These are phyloP conservation scores for Metschnikowia borealis DNA, from an alignment of 805 yeast genomes.

Conservation along the genomic window DNA sequence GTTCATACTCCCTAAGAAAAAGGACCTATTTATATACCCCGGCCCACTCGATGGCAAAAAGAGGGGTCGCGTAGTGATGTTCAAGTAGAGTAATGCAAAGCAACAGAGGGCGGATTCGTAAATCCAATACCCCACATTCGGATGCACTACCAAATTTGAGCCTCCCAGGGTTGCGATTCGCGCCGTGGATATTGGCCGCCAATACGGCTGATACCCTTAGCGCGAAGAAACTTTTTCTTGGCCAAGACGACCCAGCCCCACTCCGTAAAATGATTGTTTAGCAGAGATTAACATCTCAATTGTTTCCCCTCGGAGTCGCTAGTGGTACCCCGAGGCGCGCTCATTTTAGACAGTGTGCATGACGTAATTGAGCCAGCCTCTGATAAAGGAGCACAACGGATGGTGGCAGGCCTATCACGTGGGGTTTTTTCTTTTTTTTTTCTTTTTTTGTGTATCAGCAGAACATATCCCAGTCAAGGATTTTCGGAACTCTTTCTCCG, in stretches of 20 bases:
- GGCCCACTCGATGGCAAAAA: background rate
- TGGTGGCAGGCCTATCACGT: background rate
- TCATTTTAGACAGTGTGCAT: background rate
- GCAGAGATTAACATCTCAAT: background rate
- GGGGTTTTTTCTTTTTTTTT: too few species aligned
- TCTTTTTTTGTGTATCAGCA: too few species aligned
- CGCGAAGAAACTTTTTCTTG: background rate
- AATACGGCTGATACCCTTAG: background rate
- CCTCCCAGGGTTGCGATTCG: background rate
- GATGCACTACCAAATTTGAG: background rate
- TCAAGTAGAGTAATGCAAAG: background rate
- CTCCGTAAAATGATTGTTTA: too few species aligned
- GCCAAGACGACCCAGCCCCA: background rate
- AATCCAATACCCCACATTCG: constrained; percentile 2
- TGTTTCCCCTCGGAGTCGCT: background rate
- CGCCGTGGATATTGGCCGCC: background rate
- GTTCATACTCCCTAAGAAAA: background rate
- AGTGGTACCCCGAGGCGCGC: constrained; percentile 1
- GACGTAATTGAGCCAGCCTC: background rate
- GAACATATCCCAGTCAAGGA: too few species aligned
- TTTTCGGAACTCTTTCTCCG: background rate
- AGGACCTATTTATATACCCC: background rate
- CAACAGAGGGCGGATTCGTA: background rate
- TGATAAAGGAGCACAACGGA: background rate
- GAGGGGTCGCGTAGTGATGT: background rate